Evolutionary conservation across 2,329 filamentous ascomycete species (phyloP), one percentile per base, ranked within the genome.

Genomic region (Xylaria sp.): DNA sequence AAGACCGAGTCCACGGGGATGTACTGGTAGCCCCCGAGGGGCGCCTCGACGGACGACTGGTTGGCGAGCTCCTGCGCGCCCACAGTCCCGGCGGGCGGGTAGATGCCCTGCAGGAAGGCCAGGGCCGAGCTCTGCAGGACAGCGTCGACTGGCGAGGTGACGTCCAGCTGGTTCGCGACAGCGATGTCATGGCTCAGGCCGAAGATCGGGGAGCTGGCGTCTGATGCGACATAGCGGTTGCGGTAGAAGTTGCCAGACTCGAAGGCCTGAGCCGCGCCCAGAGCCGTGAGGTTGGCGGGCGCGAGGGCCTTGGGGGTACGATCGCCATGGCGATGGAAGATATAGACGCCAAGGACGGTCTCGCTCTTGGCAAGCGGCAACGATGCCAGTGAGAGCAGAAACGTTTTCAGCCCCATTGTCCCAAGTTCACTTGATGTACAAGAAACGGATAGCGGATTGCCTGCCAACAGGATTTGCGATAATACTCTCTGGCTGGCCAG

Each of bases 301-400:
- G 85, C 78, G 59, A 84, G 85, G 17, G 84, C 78, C 76, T 96
- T 96, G 59, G 90, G 76, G 0, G 91, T 93, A 51, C 92, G 86
- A 72, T 97, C 92, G 53, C 92, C 92, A 75, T 97, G 92, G 42
- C 92, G 89, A 64, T 91, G 86, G 78, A 95, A 96, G 73, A 96
- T 86, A 72, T 92, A 94, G 42, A 88, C 86, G 48, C 91, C 92
- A 16, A 96, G 79, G 22, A 94, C 79, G 0, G 86, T 89, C 76
- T 95, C 90, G 18, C 75, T 75, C 44, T 57, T 63, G 42, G 55
- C 63, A 37, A 74, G 64, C n/a, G 71, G 66, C 43, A 74, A 56
- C 44, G 76, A 63, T 48, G 74, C 68, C 44, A 76, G 65, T 39
- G 76, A 70, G 57, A 77, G 61, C 53, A 78, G 63, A 52, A 77